These are phyloP conservation scores for Knoxia roxburghii DNA, from an alignment of 257 asterid species.

Conservation along the genomic window DNA sequence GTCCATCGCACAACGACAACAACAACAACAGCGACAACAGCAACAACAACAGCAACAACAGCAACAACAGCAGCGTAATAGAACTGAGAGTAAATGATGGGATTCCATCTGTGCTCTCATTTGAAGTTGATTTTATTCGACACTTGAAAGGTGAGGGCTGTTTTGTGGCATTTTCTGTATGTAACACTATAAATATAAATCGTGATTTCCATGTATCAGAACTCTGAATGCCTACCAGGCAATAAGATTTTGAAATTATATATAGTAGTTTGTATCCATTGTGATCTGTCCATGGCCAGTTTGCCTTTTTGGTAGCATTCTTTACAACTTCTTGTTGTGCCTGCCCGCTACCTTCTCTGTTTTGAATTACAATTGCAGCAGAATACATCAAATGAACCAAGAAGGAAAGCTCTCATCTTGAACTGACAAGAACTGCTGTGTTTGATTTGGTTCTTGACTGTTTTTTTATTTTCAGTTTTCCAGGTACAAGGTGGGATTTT, in stretches of 20 bases:
- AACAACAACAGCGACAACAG: not conserved
- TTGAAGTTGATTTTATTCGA: not conserved
- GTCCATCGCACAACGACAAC: conserved; percentile 33
- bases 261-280: not conserved
- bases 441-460: not conserved
- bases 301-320: not conserved
- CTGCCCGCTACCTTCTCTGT: too few species aligned
- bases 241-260: not conserved
- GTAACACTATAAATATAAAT: not conserved
- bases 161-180: conserved; percentile 1
- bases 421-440: not conserved
- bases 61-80: conserved; percentile 17
- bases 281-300: not conserved
- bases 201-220: not conserved
- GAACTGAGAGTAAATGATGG: conserved; percentile 27
- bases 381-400: conserved; percentile 8
- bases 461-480: not conserved
- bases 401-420: not conserved
- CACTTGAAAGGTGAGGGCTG: not conserved
- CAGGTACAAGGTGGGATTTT: not conserved
- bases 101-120: not conserved
- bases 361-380: too few species aligned
- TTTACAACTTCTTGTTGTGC: not conserved
- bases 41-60: too few species aligned
- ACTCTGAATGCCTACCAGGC: conserved; percentile 4